These are phyloP conservation scores for Coemansia sp. DNA, from an alignment of 192 early-diverging fungal species.

Conservation along the genomic window DNA sequence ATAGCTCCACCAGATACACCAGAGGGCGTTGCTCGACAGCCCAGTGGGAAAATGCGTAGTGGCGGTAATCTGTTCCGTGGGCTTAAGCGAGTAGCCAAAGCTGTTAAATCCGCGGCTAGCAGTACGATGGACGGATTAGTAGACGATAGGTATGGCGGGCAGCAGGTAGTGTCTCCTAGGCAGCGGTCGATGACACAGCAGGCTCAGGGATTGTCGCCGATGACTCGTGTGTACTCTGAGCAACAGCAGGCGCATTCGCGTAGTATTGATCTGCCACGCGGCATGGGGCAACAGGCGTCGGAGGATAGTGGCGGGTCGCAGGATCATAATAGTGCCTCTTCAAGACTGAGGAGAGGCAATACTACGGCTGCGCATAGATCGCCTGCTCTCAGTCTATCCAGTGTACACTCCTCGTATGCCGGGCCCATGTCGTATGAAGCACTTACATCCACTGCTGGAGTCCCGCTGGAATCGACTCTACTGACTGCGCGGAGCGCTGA, in stretches of 20 bases:
- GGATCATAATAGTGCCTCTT: not conserved
- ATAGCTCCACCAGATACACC: not conserved
- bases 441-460: not conserved
- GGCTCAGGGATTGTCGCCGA: constrained; percentile 15
- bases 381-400: constrained; percentile 1
- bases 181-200: constrained; percentile 53
- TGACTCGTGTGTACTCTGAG: constrained; percentile 14
- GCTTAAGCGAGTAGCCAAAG: constrained; percentile 50
- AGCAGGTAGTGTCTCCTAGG: constrained; percentile 19
- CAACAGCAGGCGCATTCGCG: constrained; percentile 20
- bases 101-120: constrained; percentile 42
- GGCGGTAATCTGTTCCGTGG: constrained; percentile 38
- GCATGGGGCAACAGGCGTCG: not conserved
- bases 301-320: not conserved
- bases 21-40: constrained; percentile 2
- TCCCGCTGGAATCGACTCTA: not conserved
- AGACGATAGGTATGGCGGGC: not conserved
- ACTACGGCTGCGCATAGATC: constrained; percentile 4
- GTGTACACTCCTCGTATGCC: constrained; percentile 7
- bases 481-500: constrained; percentile 18
- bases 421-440: constrained; percentile 11
- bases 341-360: not conserved
- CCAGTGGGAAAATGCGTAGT: constrained; percentile 19
- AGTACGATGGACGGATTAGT: constrained; percentile 9
- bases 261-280: constrained; percentile 30